Evolutionary conservation across 306 rosid species (phyloP), one percentile per base, ranked within the genome.

Genomic region (Prunus mira): DNA sequence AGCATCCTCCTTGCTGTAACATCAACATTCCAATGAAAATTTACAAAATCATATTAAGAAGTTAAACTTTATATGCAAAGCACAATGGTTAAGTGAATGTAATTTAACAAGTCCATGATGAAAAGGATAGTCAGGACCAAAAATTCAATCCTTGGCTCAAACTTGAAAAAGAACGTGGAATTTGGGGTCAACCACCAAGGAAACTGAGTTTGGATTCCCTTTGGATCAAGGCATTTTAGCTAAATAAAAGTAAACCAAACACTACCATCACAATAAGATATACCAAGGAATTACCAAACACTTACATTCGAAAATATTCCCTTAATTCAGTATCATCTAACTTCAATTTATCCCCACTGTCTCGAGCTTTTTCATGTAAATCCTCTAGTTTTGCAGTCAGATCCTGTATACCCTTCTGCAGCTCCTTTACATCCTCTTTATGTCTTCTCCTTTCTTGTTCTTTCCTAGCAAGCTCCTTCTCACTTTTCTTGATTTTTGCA

Each of bases 231-330:
- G 17, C 3, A 65, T 13, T 18, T 60, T 32, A 12, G 38, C 22
- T 73, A 2, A 24, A 56, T 12, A 49, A 43, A 12, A 6, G 17
- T 62, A 28, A 22, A 62, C 41, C 43, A 62, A 34, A 74, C n/a
- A 18, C 1, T 8, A 67, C 19, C 56, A 51, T 17, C 52, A 22
- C 61, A 41, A 30, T 57, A 51, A 58, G 75, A 57, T 57, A 72
- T 15, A 20, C 14, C 0, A 43, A 64, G 27, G 46, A 55, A 22
- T 49, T 24, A 20, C 14, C 54, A 32, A 75, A 52, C 60, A 74
- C 98, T 91, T 85, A 92, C 99, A 96, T 90, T 81, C 89, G 89
- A 84, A 87, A 96, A 88, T 96, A 96, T 87, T 89, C 89, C 70
- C 86, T 89, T 76, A 96, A 86, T 78, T 82, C 91, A 69, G 71